A percentile compares a stretch with the other conserved stretches of the same genome.
Evolutionary conservation across 1,284 basidiomycete species (phyloP).

Genomic region (Tilletia setariae): DNA sequence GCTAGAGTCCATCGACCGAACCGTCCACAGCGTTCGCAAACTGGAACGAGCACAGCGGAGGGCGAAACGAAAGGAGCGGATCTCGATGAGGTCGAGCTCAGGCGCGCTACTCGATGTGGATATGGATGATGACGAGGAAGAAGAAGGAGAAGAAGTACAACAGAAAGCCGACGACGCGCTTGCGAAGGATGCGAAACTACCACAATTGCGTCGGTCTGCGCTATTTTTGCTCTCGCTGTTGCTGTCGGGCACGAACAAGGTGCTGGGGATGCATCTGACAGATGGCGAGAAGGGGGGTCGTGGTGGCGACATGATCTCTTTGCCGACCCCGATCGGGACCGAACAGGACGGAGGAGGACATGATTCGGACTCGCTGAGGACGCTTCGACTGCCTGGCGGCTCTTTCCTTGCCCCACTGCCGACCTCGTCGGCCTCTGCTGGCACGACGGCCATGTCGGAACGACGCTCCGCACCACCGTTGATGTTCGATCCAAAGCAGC

Average conservation of each 20-base stretch:
- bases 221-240: conserved; percentile 41
- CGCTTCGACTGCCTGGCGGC: conserved; percentile 38
- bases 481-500: conserved; percentile 23
- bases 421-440: neutral
- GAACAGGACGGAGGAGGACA: neutral
- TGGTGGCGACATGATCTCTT: neutral
- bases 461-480: conserved; percentile 1
- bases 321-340: no score
- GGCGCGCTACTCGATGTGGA: conserved; percentile 6
- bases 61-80: no score
- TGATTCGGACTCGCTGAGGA: conserved; percentile 14
- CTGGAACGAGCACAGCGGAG: no score
- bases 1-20: conserved; percentile 32
- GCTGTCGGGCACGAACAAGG: conserved; percentile 28
- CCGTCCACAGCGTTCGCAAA: neutral
- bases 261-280: conserved; percentile 16
- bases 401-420: conserved; percentile 27
- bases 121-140: conserved; percentile 22
- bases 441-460: neutral
- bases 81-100: no score
- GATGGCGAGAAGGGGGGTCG: neutral
- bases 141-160: conserved; percentile 22
- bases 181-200: conserved; percentile 32
- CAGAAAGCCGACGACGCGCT: conserved; percentile 6
- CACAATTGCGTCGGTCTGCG: conserved; percentile 45